Evolutionary conservation across 2,329 filamentous ascomycete genomes (phyloP).

Genomic region (Botrytis aclada): DNA sequence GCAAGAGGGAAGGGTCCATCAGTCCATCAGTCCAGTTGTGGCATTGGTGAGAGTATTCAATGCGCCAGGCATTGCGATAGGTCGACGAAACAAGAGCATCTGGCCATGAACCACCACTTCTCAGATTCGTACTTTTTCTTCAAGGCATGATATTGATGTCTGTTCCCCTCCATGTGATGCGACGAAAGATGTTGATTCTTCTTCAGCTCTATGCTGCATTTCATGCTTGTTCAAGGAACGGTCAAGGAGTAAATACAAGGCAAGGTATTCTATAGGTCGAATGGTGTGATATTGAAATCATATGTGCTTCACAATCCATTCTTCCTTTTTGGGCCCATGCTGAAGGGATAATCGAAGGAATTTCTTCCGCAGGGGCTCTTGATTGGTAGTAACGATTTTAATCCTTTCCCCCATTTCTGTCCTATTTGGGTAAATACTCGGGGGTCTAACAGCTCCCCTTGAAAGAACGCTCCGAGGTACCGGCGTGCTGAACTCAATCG

Average conservation of each 20-base stretch:
- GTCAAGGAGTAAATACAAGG: background rate
- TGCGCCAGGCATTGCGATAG: background rate
- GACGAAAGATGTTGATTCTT: background rate
- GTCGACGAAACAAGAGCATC: background rate
- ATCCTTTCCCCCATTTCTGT: background rate
- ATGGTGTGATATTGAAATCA: slow-evolving; percentile 8
- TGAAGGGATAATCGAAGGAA: background rate
- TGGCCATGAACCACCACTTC: background rate
- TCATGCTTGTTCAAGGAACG: background rate
- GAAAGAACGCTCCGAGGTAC: background rate
- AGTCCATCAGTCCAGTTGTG: background rate
- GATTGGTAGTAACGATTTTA: background rate
- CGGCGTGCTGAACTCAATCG: background rate
- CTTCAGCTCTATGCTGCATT: background rate
- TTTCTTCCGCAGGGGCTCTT: background rate
- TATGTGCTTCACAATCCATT: background rate
- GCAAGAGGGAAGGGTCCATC: background rate
- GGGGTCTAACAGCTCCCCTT: background rate
- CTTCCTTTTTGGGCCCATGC: background rate
- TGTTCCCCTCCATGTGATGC: background rate
- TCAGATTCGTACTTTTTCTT: too few relatives aligned
- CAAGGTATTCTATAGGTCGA: background rate
- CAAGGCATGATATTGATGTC: slow-evolving; percentile 2
- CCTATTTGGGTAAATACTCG: background rate
- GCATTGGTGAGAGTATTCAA: too few relatives aligned